Percentiles rank a stretch among this genome's conserved stretches.
These are phyloP conservation scores for Chalaropsis ovoidea DNA, from an alignment of 2,329 filamentous ascomycete genomes.

Conservation along the genomic window DNA sequence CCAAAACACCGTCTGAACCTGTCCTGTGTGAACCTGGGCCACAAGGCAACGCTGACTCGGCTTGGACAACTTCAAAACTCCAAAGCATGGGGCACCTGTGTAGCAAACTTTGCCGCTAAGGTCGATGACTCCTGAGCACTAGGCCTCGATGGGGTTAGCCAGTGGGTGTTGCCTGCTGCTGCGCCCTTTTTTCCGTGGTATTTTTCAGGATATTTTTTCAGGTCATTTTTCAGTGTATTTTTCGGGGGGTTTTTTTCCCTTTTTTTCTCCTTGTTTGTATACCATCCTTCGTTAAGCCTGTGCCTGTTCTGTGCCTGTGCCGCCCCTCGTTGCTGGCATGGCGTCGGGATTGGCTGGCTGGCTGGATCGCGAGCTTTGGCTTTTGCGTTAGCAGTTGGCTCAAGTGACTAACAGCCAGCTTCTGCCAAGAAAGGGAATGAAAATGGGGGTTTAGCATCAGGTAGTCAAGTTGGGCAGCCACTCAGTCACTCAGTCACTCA, in stretches of 20 bases:
- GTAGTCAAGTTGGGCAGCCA: too few relatives aligned
- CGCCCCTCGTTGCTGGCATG: neutral
- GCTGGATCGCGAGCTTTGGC: too few relatives aligned
- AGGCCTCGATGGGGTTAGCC: neutral
- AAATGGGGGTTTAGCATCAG: too few relatives aligned
- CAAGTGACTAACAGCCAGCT: neutral
- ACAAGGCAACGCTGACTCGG: too few relatives aligned
- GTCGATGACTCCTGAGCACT: neutral
- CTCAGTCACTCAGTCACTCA: too few relatives aligned
- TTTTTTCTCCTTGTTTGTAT: neutral
- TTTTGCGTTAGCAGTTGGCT: neutral
- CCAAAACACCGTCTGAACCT: too few relatives aligned
- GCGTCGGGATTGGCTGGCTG: neutral
- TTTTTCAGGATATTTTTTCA: too few relatives aligned
- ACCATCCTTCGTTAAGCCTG: neutral
- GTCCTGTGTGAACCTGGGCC: too few relatives aligned
- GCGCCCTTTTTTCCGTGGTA: neutral
- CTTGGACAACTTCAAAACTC: too few relatives aligned
- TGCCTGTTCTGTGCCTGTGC: neutral
- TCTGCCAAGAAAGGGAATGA: neutral
- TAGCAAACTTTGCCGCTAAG: neutral
- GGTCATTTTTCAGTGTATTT: too few relatives aligned
- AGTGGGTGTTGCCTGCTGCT: neutral
- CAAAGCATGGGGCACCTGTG: too few relatives aligned
- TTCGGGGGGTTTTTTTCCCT: neutral